A percentile compares a stretch with the other conserved stretches of the same genome.
These are phyloP conservation scores for thale cress (Arabidopsis thaliana) DNA, from an alignment of 345 rosid genomes.

Conservation along the genomic window DNA sequence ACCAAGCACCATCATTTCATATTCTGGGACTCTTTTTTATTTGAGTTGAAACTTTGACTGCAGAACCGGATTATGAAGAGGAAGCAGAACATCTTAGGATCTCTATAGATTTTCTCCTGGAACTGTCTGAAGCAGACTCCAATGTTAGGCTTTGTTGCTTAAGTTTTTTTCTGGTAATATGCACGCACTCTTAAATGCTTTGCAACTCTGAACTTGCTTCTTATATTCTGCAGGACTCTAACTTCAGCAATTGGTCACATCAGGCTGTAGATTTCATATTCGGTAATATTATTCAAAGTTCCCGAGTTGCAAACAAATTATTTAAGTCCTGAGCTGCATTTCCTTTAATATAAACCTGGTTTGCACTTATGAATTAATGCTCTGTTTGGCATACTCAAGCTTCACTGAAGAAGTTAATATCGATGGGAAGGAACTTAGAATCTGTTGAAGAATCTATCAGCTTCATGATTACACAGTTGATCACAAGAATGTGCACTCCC, in stretches of 20 bases:
- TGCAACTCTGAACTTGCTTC: slow-evolving; percentile 12
- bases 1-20: slow-evolving; percentile 18
- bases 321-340: slow-evolving; percentile 2
- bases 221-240: slow-evolving; percentile 56
- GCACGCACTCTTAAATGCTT: slow-evolving; percentile 20
- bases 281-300: slow-evolving; percentile 51
- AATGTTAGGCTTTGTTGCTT: slow-evolving; percentile 49
- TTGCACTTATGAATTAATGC: slow-evolving; percentile 17
- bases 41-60: slow-evolving; percentile 38
- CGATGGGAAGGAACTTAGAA: slow-evolving; percentile 55
- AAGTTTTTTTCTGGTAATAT: slow-evolving; percentile 23
- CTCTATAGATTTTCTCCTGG: slow-evolving; percentile 78
- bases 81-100: slow-evolving; percentile 73
- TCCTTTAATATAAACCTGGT: slow-evolving; percentile 8
- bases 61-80: slow-evolving; percentile 63
- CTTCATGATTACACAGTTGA: slow-evolving; percentile 60
- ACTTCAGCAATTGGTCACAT: slow-evolving; percentile 84
- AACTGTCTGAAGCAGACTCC: slow-evolving; percentile 61
- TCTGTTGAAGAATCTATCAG: slow-evolving; percentile 61
- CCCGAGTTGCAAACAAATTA: background rate
- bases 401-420: slow-evolving; percentile 62
- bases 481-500: slow-evolving; percentile 69
- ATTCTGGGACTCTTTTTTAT: slow-evolving; percentile 3
- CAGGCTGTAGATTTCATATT: slow-evolving; percentile 90
- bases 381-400: slow-evolving; percentile 50